Evolutionary conservation across 352 stramenopile species (phyloP), one percentile per base, ranked within the genome.

Genomic region (Blastocystis sp.): DNA sequence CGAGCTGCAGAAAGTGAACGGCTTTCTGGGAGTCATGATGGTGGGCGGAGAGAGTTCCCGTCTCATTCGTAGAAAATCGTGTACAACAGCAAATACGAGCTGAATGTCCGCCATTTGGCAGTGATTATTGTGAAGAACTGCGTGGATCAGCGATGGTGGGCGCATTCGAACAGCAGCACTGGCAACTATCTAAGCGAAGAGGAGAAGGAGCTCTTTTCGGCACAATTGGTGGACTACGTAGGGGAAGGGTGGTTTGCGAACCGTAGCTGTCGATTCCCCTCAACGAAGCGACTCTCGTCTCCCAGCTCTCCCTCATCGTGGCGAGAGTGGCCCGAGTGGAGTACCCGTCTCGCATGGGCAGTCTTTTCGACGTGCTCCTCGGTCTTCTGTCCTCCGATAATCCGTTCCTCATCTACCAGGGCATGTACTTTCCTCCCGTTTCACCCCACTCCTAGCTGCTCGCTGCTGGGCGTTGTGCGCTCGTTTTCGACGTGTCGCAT

Each of bases 121-220:
- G 48, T 84, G 2, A 84, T 84, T n/a, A 68, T 43, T 52, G 52
- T 84, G 17, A 84, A 84, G n/a, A 84, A 84, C 60, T 84, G 74
- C 34, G 74, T 84, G n/a, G 66, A 62, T 38, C 52, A 63, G 34
- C 54, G 60, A 7, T 84, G 74, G 74, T 84, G 74, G 74, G 66
- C n/a, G 34, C 74, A 84, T 84, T 45, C 57, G 11, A 19, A 19
- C 0, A 4, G 21, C 3, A 11, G 14, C 0, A 64, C 34, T 11
- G 74, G 45, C 24, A 28, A 68, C 24, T 68, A 84, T 45, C 52
- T 84, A 28, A 69, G 54, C 17, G 74, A 84, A 64, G 52, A 84
- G 21, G 54, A 68, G 24, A 84, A 84, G 38, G 24, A 48, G 19
- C 42, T 19, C 17, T 43, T 84, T 48, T 68, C 60, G 11, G 60